Conservation (phyloP, 768 basidiomycete species). For the Pleurotus djamor region DNA sequence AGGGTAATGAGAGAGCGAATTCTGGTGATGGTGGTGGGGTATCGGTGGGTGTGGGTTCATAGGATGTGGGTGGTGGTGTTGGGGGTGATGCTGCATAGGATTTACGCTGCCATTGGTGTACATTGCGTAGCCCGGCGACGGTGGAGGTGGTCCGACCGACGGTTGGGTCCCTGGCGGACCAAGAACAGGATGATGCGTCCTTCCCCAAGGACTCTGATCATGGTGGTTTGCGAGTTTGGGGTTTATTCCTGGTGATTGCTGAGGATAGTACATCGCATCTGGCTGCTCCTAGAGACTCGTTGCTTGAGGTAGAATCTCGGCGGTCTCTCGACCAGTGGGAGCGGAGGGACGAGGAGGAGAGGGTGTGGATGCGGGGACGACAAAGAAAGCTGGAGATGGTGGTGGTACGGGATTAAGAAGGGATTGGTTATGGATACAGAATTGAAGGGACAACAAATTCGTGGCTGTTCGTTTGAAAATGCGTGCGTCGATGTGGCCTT, state of each 20-base stretch:
- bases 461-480: constrained; percentile 45
- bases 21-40: constrained; percentile 76
- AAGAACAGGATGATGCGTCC: constrained; percentile 54
- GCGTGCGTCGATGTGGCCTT: constrained; percentile 21
- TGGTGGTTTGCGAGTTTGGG: constrained; percentile 76
- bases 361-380: neutral
- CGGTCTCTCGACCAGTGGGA: neutral
- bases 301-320: neutral
- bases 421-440: neutral
- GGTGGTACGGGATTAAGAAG: neutral
- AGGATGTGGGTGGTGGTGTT: constrained; percentile 48
- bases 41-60: constrained; percentile 45
- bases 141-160: constrained; percentile 60
- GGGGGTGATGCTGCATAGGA: constrained; percentile 62
- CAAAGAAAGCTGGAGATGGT: neutral
- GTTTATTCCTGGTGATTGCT: constrained; percentile 78
- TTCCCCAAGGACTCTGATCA: constrained; percentile 73
- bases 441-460: constrained; percentile 27
- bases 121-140: constrained; percentile 73
- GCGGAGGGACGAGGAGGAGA: neutral
- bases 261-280: constrained; percentile 80
- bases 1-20: constrained; percentile 73
- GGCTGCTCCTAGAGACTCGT: constrained; percentile 10
- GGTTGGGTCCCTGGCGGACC: constrained; percentile 49
- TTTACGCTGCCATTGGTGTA: constrained; percentile 70